Evolutionary conservation across 805 yeast genomes (phyloP).

Genomic region (Sugiyamaella marilandica): DNA sequence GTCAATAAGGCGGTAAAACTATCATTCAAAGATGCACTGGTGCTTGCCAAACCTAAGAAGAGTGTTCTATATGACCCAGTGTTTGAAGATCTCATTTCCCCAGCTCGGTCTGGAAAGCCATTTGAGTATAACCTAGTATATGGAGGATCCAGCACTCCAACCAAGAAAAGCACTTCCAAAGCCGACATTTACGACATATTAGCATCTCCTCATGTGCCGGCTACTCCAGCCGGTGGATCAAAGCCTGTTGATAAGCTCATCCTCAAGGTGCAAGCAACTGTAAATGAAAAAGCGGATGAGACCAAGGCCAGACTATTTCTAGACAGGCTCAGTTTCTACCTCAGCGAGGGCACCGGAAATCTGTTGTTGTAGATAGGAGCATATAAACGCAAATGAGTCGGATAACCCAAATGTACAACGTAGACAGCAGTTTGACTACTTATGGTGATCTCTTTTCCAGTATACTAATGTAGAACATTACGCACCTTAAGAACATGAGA

Average conservation of each 20-base stretch:
- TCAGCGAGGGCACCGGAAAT: conserved; percentile 23
- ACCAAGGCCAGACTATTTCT: conserved; percentile 40
- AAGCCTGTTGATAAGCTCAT: conserved; percentile 23
- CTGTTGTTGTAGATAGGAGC: conserved; percentile 16
- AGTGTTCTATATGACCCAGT: conserved; percentile 50
- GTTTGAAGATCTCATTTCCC: conserved; percentile 55
- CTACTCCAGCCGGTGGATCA: conserved; percentile 8
- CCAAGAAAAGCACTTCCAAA: conserved; percentile 14
- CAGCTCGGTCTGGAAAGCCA: conserved; percentile 34
- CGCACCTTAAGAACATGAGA: no score
- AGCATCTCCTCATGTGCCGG: conserved; percentile 17
- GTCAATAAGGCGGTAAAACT: conserved; percentile 43
- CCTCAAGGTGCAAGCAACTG: conserved; percentile 25
- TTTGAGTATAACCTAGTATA: conserved; percentile 37
- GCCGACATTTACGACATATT: conserved; percentile 31
- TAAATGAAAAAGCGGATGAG: conserved; percentile 38
- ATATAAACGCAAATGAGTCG: background rate
- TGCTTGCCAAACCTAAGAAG: conserved; percentile 37
- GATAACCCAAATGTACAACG: no score
- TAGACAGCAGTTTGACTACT: no score
- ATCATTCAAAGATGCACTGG: conserved; percentile 37
- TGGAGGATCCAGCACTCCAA: conserved; percentile 21
- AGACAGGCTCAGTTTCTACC: conserved; percentile 28
- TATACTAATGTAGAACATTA: no score
- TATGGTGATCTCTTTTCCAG: no score